These are phyloP conservation scores for Papiliotrema terrestris DNA, from an alignment of 1,284 basidiomycete species.

Conservation along the genomic window DNA sequence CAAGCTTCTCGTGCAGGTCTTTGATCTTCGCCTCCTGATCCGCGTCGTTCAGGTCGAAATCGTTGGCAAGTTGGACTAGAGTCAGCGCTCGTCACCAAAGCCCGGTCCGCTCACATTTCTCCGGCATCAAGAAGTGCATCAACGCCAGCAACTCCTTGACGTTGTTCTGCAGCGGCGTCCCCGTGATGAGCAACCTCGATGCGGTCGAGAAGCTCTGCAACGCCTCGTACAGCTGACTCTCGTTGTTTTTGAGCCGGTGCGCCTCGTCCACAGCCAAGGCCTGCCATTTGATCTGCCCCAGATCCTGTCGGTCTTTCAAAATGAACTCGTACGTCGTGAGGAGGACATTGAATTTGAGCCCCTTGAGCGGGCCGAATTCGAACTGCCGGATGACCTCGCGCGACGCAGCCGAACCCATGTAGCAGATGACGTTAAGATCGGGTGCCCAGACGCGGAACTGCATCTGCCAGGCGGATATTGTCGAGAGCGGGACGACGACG, in stretches of 20 bases:
- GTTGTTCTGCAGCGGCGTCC: constrained; percentile 98
- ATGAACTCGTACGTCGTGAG: constrained; percentile 97
- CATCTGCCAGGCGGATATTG: constrained; percentile 95
- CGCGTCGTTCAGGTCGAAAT: constrained; percentile 88
- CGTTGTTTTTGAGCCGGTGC: constrained; percentile 96
- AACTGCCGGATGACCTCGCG: constrained; percentile 88
- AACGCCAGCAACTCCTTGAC: constrained; percentile 95
- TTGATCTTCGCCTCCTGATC: constrained; percentile 95
- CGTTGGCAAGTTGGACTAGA: constrained; percentile 68
- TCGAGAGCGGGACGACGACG: constrained; percentile 96
- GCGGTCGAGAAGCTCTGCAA: constrained; percentile 82
- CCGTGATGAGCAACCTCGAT: constrained; percentile 93
- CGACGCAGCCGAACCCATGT: constrained; percentile 84
- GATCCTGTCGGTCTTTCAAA: constrained; percentile 82
- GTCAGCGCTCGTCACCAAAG: constrained; percentile 5
- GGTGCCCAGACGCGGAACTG: constrained; percentile 96
- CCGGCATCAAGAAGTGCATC: constrained; percentile 99
- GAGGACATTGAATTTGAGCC: constrained; percentile 92
- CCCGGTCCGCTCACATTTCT: constrained; percentile 68
- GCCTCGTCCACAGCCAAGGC: constrained; percentile 95
- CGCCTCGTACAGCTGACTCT: constrained; percentile 95
- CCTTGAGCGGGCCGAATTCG: constrained; percentile 80
- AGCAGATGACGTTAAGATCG: constrained; percentile 93
- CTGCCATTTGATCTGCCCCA: constrained; percentile 96
- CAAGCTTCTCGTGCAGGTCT: constrained; percentile 87